Evolutionary conservation across 345 rosid genomes (phyloP).

Genomic region (Populus deltoides): DNA sequence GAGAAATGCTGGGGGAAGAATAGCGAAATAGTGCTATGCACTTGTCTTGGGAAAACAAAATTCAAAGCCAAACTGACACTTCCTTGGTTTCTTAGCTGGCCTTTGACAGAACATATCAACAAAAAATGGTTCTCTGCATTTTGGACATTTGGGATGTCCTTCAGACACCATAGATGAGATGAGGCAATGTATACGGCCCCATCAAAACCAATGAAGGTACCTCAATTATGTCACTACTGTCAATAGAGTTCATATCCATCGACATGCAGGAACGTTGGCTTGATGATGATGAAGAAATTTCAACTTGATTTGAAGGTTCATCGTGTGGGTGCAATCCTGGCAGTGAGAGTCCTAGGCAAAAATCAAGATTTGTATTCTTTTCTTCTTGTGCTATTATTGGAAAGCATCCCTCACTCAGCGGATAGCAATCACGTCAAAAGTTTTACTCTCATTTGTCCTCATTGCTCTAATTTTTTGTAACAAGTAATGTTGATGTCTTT

Average conservation of each 20-base stretch:
- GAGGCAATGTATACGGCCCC: conserved; percentile 36
- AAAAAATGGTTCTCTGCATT: conserved; percentile 19
- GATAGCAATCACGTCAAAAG: no score
- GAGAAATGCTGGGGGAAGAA: not conserved
- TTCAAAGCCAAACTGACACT: not conserved
- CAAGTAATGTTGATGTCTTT: no score
- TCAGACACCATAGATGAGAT: conserved; percentile 24
- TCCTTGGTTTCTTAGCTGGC: conserved; percentile 2
- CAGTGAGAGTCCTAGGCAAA: conserved; percentile 12
- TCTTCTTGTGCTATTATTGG: not conserved
- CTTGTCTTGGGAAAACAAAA: not conserved
- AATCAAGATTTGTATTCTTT: conserved; percentile 3
- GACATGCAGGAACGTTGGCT: conserved; percentile 8
- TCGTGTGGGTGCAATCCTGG: not conserved
- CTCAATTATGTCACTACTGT: not conserved
- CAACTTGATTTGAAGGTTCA: not conserved
- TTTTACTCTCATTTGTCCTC: no score
- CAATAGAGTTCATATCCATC: not conserved
- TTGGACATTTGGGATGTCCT: conserved; percentile 31
- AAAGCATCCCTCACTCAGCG: not conserved
- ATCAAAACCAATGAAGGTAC: conserved; percentile 25
- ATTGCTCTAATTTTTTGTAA: no score
- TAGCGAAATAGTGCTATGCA: not conserved
- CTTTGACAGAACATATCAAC: conserved; percentile 15
- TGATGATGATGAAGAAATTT: conserved; percentile 6